Percentiles rank a stretch among this genome's conserved stretches.
These are phyloP conservation scores for Cercospora sesami DNA, from an alignment of 2,329 filamentous ascomycete species.

Conservation along the genomic window DNA sequence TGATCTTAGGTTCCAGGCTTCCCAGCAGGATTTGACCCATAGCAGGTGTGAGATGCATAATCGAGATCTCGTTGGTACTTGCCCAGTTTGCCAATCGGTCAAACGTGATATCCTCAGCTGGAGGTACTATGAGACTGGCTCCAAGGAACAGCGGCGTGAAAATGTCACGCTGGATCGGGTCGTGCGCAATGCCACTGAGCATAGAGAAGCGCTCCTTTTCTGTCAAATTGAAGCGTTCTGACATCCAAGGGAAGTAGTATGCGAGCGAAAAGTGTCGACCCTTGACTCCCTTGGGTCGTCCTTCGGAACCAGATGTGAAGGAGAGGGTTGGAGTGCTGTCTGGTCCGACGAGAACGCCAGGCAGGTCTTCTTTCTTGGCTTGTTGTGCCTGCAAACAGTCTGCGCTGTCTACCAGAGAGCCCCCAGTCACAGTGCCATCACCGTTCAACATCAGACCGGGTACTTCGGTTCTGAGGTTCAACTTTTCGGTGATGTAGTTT, in stretches of 20 bases:
- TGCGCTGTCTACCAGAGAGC: conserved; percentile 57
- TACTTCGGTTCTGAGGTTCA: conserved; percentile 71
- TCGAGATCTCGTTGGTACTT: conserved; percentile 68
- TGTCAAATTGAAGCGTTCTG: conserved; percentile 72
- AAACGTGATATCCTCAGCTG: conserved; percentile 80
- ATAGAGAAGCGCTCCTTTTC: conserved; percentile 76
- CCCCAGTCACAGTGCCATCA: conserved; percentile 71
- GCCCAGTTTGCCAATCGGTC: conserved; percentile 90
- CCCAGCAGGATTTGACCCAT: conserved; percentile 96
- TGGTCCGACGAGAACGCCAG: conserved; percentile 77
- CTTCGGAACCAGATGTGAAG: conserved; percentile 67
- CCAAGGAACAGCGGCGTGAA: conserved; percentile 89
- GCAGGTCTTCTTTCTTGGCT: conserved; percentile 56
- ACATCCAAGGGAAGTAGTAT: conserved; percentile 93
- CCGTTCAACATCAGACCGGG: conserved; percentile 71
- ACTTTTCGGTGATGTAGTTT: conserved; percentile 69
- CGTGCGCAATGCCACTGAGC: conserved; percentile 79
- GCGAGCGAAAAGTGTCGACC: conserved; percentile 84
- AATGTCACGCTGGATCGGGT: conserved; percentile 68
- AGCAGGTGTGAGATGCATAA: conserved; percentile 88
- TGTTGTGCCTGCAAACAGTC: conserved; percentile 65
- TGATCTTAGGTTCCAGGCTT: conserved; percentile 65
- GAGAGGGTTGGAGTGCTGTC: conserved; percentile 75
- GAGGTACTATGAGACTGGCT: conserved; percentile 73
- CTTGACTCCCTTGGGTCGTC: conserved; percentile 78